Evolutionary conservation across 2,329 filamentous ascomycete species (phyloP), one percentile per base, ranked within the genome.

Genomic region (Alternaria longipes): DNA sequence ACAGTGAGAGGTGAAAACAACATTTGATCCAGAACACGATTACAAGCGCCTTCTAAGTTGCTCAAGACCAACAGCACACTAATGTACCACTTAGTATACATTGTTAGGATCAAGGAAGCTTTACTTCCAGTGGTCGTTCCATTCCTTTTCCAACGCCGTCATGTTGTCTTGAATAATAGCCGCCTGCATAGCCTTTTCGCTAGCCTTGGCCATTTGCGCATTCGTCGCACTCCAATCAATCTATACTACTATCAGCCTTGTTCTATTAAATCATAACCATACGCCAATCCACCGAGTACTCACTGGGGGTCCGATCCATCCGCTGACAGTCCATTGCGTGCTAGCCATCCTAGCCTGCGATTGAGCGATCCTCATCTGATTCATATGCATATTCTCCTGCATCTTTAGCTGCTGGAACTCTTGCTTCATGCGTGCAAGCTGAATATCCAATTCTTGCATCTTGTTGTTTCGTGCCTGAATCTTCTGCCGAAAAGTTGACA

Each of bases 121-220:
- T n/a, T 38, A 59, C 20, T 55, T 47, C 63, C 65, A 68, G 34
- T 54, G 53, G 7, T 65, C 56, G 9, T 12, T 26, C 67, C 66
- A 71, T 28, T 71, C 65, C 2, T 59, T 60, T 47, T 62, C 41
- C 12, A 71, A 5, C 32, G 62, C 18, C 30, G 41, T 56, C 44
- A 68, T 65, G 4, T 63, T 64, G 18, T 63, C 63, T n/a, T 54
- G 9, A 4, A 59, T 30, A 42, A 64, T 59, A 16, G 62, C 63
- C 5, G 68, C 68, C 49, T 71, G 60, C 14, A 68, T 53, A 12
- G 54, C 51, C 6, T 60, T 52, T 26, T 69, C 55, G 9, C 46
- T 53, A 7, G 46, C 63, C 24, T 64, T 60, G 22, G 46, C 60
- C 65, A 69, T 64, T 3, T 60, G 46, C 8, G 60, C 60, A 18